Base-by-base conservation (phyloP, 2,329 filamentous ascomycete genomes). In the Cercospora sojina region DNA sequence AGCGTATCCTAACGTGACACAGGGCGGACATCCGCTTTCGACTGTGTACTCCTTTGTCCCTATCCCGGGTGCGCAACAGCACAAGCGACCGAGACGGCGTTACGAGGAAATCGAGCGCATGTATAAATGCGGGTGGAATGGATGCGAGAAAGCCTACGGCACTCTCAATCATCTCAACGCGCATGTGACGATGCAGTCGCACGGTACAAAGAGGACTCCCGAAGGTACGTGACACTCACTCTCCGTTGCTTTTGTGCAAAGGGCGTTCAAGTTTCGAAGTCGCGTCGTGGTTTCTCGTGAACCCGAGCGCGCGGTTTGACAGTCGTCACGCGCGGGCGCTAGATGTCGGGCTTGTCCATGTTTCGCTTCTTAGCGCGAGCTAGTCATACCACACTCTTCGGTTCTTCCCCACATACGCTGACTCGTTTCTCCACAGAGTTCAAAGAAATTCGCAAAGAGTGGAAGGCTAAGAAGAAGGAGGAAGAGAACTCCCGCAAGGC, bases 401-500 rank as follows among this genome's bases (percentile, higher is more conserved):
- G 57, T 65, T 64, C 51, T 41, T 57, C 69, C 66, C 66, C 73
- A 70, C 72, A 74, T 68, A 65, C 74, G 74, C 80, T 82, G 76
- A 81, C 79, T 75, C 70, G 64, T 61, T 60, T 62, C 35, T 53
- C 32, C 66, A 71, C 76, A 98, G 95, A 98, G 80, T 98, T 99
- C 83, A 99, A 99, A 79, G 95, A 99, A 77, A 97, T 98, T 67
- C 91, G 95, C 70, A 98, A 98, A 78, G 94, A 98, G 77, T 99
- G 95, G 95, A 99, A 98, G 83, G 91, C 92, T 43, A 92, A 95
- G 76, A 98, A 98, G 87, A 99, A 99, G 91, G 95, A 98, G 79
- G 94, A 98, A 74, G 94, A 98, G 72, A 90, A 90, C 60, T 86
- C 88, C 74, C 91, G 93, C 76, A 97, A 97, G 83, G 91, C 90